These are phyloP conservation scores for Cladorrhinum samala DNA, from an alignment of 495 filamentous ascomycete genomes.

Conservation along the genomic window DNA sequence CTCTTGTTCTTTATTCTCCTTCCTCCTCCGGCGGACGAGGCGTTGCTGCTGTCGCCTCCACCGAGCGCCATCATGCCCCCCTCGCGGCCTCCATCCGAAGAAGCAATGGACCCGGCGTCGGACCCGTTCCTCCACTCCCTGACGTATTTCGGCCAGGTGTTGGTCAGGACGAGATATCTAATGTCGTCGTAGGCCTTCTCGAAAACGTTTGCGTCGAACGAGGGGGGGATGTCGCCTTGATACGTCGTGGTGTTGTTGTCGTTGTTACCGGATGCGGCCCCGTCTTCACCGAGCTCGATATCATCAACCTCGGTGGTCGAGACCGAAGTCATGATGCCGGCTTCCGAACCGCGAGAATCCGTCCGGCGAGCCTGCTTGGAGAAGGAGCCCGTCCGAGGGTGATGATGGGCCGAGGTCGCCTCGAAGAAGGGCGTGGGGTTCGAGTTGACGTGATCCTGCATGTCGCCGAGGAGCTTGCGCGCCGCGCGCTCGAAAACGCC, in stretches of 20 bases:
- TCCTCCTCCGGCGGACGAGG: too few relatives aligned
- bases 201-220: conserved; percentile 50
- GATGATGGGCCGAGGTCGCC: conserved; percentile 1
- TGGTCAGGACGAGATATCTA: conserved; percentile 63
- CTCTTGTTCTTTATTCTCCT: background rate
- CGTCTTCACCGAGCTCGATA: background rate
- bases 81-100: conserved; percentile 14
- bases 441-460: background rate
- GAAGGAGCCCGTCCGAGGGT: too few relatives aligned
- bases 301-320: background rate
- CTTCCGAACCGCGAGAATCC: conserved; percentile 12
- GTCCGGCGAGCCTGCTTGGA: conserved; percentile 2
- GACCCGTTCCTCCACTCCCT: conserved; percentile 22
- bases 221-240: conserved; percentile 38
- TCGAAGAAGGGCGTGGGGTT: conserved; percentile 20
- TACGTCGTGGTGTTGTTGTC: conserved; percentile 8
- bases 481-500: conserved; percentile 29
- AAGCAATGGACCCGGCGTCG: background rate
- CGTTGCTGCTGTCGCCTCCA: background rate
- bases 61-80: too few relatives aligned
- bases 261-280: background rate
- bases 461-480: conserved; percentile 12
- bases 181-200: conserved; percentile 54
- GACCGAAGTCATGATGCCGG: conserved; percentile 12
- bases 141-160: conserved; percentile 66